Base-by-base conservation (phyloP, 1,139 yeast species). In the Yamadazyma pseudoaaseri region DNA sequence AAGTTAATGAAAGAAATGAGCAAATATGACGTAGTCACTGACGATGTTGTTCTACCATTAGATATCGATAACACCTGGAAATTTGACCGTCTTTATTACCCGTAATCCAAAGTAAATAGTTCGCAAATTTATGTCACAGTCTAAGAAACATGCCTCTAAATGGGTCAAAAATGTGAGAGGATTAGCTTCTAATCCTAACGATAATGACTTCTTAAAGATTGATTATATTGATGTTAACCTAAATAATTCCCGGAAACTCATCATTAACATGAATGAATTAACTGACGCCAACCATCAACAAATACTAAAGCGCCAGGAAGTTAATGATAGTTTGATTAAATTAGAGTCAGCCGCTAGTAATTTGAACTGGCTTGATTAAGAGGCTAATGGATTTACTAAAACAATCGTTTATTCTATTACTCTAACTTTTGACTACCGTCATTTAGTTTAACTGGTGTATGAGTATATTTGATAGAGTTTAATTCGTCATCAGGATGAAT, bases 161-260 rank as follows among this genome's bases (percentile, higher is more conserved):
- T 66, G 73, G 70, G 49, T 65, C 17, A 52, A 54, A 26, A 47
- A 57, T 10, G 45, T 68, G 13, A 48, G 75, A 10, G 67, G 65
- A 0, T 56, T 69, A 16, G 73, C 75, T 2, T 62, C 73, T 5
- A 52, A 56, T 32, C 65, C 73, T 4, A 44, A 49, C 8, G 49
- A 58, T 21, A 61, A 66, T 31, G 75, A 70, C 43, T 55, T 59
- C 38, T 53, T 70, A 35, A 67, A 66, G 37, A 50, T 62, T 1
- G 75, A 70, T 34, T 70, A 68, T 39, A 58, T 70, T n/a, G 74
- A 68, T 16, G 67, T 62, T 26, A 70, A 70, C 41, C 51, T 70
- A 34, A 65, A 66, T 49, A 70, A 70, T 42, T 65, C 71, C 21
- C 49, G 75, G 14, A 65, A 62, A 39, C 48, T 70, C 26, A 70